Conservation (phyloP, 306 rosid species). For the Dryas drummondii region DNA sequence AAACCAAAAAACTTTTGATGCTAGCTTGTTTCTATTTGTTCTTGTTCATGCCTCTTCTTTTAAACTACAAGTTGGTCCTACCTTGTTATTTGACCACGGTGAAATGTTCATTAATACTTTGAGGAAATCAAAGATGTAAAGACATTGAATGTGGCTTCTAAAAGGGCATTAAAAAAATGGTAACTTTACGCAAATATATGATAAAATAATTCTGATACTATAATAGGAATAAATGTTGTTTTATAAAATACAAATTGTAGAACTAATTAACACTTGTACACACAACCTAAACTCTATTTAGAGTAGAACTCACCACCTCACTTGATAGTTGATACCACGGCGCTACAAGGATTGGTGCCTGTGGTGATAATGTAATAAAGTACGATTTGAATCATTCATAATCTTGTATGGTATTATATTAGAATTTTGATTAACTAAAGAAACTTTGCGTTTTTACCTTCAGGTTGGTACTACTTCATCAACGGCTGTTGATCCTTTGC, state of each 20-base stretch:
- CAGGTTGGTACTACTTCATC: conserved; percentile 98
- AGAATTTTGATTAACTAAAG: conserved; percentile 15
- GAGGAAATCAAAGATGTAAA: not conserved
- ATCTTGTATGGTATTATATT: not conserved
- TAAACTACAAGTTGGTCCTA: not conserved
- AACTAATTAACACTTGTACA: not conserved
- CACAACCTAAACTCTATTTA: no score
- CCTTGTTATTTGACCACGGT: conserved; percentile 1
- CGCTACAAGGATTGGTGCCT: no score
- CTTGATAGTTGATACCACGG: no score
- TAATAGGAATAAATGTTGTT: not conserved
- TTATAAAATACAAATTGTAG: not conserved
- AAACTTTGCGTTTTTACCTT: conserved; percentile 21
- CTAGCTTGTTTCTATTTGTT: conserved; percentile 15
- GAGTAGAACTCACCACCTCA: no score
- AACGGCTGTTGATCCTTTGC: conserved; percentile 87
- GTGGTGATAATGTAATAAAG: no score
- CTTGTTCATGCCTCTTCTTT: conserved; percentile 1
- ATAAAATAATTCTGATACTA: no score
- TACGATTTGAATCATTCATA: not conserved
- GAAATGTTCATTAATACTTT: not conserved
- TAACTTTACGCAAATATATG: no score
- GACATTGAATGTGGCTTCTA: no score
- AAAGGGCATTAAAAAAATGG: no score
- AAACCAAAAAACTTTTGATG: conserved; percentile 13